A percentile compares a stretch with the other conserved stretches of the same genome.
Evolutionary conservation across 345 rosid species (phyloP).

Genomic region (Cochlearia excelsa): DNA sequence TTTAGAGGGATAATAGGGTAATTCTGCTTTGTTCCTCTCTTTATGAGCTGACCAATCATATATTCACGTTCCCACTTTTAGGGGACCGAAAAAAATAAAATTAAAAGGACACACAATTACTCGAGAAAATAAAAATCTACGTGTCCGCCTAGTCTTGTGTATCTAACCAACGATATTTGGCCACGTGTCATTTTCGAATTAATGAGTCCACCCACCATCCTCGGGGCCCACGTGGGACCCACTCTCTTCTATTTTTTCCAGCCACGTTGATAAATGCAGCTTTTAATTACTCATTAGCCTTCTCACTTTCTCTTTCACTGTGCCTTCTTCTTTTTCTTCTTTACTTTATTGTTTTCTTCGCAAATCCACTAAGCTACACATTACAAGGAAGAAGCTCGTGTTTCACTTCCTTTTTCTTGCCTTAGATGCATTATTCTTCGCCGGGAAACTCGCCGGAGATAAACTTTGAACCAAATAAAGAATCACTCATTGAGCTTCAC

Average conservation of each 20-base stretch:
- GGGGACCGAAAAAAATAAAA: neutral
- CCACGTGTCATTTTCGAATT: slow-evolving; percentile 22
- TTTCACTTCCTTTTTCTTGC: neutral
- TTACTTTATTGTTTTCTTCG: slow-evolving; percentile 4
- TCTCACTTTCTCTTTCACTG: slow-evolving; percentile 31
- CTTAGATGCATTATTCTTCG: slow-evolving; percentile 9
- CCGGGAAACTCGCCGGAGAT: neutral
- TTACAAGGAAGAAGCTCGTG: slow-evolving; percentile 27
- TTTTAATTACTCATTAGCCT: slow-evolving; percentile 26
- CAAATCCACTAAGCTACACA: slow-evolving; percentile 16
- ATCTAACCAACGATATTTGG: neutral
- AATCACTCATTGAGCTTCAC: neutral
- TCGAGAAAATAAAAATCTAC: neutral
- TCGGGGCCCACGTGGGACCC: slow-evolving; percentile 38
- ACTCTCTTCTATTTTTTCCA: slow-evolving; percentile 26
- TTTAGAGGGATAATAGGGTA: slow-evolving; percentile 5
- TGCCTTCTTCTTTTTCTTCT: neutral
- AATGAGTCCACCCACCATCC: slow-evolving; percentile 33
- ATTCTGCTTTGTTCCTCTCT: neutral
- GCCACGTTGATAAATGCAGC: slow-evolving; percentile 37
- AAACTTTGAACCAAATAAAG: slow-evolving; percentile 1
- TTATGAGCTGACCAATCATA: slow-evolving; percentile 34
- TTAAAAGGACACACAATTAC: neutral
- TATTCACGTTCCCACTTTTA: slow-evolving; percentile 12
- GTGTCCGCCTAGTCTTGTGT: slow-evolving; percentile 21